phyloP scores from a whole-genome alignment of 208 protist species.

The Leishmania aethiopica region DNA sequence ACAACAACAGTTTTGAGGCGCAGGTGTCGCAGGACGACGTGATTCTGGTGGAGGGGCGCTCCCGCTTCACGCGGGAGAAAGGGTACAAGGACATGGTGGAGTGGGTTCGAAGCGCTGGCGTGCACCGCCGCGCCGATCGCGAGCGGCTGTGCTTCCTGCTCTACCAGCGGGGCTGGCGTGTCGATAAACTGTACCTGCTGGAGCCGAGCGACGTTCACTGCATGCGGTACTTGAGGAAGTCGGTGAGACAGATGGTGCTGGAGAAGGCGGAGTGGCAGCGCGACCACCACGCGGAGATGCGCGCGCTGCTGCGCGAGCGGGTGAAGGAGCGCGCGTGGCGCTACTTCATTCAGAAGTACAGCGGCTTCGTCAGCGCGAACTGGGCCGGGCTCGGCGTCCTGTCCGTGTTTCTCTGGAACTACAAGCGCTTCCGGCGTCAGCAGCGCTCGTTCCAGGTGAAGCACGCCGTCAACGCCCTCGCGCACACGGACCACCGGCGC shows the following conservation, averaged over 20 bases:
- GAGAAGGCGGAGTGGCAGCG: constrained; percentile 78
- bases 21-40: constrained; percentile 67
- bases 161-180: constrained; percentile 68
- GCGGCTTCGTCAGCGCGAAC: constrained; percentile 70
- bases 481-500: constrained; percentile 34
- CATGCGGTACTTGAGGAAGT: constrained; percentile 58
- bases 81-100: constrained; percentile 46
- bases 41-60: constrained; percentile 68
- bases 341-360: constrained; percentile 77
- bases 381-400: constrained; percentile 62
- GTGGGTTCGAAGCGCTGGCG: constrained; percentile 64
- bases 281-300: constrained; percentile 55
- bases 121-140: constrained; percentile 41
- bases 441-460: constrained; percentile 70
- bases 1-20: constrained; percentile 77
- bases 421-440: constrained; percentile 60
- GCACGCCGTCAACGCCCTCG: constrained; percentile 70
- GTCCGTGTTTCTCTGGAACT: constrained; percentile 76
- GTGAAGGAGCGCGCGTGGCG: constrained; percentile 67
- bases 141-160: constrained; percentile 58
- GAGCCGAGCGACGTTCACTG: constrained; percentile 46
- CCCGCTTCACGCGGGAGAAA: constrained; percentile 44
- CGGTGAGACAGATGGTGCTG: constrained; percentile 51
- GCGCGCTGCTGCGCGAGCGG: constrained; percentile 55
- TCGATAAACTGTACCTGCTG: constrained; percentile 55